These are phyloP conservation scores for Termitomyces sp. DNA, from an alignment of 768 basidiomycete species.

Conservation along the genomic window DNA sequence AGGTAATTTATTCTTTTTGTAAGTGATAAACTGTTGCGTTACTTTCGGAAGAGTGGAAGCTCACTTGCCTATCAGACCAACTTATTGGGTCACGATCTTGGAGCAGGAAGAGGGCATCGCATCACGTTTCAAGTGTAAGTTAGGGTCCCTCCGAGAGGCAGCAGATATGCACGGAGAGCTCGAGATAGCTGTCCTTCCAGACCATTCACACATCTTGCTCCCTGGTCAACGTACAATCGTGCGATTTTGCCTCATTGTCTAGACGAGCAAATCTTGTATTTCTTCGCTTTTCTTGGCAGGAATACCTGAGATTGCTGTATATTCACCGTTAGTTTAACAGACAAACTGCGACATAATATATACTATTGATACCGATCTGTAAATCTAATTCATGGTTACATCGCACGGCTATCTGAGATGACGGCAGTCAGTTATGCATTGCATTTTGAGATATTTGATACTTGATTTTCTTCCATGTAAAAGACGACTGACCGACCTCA, in stretches of 20 bases:
- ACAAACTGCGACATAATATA: neutral
- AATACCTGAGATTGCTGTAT: neutral
- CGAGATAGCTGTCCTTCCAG: constrained; percentile 45
- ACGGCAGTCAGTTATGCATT: no score
- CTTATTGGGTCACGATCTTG: constrained; percentile 24
- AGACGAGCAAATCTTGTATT: neutral
- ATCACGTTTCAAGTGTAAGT: constrained; percentile 29
- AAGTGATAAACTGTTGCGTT: constrained; percentile 3
- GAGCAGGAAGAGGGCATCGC: constrained; percentile 23
- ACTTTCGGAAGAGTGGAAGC: neutral
- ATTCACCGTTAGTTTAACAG: neutral
- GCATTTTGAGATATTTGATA: no score
- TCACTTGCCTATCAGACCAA: constrained; percentile 16
- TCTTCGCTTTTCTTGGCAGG: neutral
- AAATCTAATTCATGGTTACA: no score
- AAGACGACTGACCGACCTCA: no score
- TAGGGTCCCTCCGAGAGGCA: constrained; percentile 16
- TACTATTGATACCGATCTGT: no score
- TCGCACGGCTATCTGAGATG: no score
- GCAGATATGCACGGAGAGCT: constrained; percentile 50
- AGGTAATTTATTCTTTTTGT: constrained; percentile 31
- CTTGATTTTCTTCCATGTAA: no score
- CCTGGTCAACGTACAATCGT: constrained; percentile 51
- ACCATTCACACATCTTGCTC: constrained; percentile 46
- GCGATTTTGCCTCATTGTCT: constrained; percentile 47